Evolutionary conservation across 2,329 filamentous ascomycete genomes (phyloP), one percentile per base, ranked within the genome.

Genomic region (Phaeosphaeria sp.): DNA sequence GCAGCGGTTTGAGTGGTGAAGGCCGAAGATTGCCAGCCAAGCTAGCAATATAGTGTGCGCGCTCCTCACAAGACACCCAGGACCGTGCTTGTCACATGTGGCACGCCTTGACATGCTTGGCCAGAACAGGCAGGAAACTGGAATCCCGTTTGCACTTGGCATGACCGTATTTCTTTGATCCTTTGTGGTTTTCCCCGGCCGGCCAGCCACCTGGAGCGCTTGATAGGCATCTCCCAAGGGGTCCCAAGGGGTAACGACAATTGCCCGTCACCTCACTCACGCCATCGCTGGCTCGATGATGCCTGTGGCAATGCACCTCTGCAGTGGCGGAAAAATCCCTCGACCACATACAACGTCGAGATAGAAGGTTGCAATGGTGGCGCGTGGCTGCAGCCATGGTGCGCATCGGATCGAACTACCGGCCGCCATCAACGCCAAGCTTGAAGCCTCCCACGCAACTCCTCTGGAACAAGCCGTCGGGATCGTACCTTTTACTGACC

Each of bases 401-500:
- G 23, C 50, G 50, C 50, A n/a, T 46, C 50, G 50, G 50, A 46
- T 52, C 42, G 50, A 46, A 36, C 42, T 52, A 52, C 50, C 50
- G 50, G 42, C 42, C 50, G 27, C 52, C 23, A 49, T 54, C 52
- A 48, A 6, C n/a, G 44, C 30, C 52, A 49, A 75, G 56, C 56
- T 77, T 78, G 62, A 78, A 78, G 0, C 74, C 72, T 2, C 75
- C 76, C 2, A 64, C 63, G 50, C 72, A 72, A 21, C 67, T 69
- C n/a, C 55, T 64, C 59, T 78, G 76, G 48, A 78, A 79, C 15
- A 79, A 56, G 7, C 71, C 67, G 4, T 65, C 47, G 0, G 73
- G 73, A 60, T 79, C 77, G 56, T 78, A 78, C 58, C 68, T 69
- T 56, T 50, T 54, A 58, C 73, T 75, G 10, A 73, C 69, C 5